Evolutionary conservation across 108 stramenopile genomes (phyloP).

Genomic region (Conticribra guillardii): DNA sequence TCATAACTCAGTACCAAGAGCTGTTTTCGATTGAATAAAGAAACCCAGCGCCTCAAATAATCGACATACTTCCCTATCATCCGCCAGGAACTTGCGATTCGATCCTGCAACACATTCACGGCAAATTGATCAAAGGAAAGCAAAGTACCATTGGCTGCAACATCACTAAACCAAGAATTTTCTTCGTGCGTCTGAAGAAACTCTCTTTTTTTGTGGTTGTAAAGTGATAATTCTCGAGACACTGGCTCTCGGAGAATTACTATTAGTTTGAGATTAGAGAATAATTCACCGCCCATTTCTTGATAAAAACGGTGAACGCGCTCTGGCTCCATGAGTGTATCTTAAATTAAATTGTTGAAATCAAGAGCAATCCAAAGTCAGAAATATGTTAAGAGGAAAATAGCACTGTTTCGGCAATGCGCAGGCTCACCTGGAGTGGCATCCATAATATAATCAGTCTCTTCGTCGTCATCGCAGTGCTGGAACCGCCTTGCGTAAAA

Average conservation of each 20-base stretch:
- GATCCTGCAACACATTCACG: neutral
- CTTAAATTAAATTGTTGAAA: neutral
- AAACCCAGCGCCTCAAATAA: constrained; percentile 4
- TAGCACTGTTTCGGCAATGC: neutral
- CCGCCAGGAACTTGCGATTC: neutral
- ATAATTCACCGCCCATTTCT: neutral
- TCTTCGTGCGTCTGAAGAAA: constrained; percentile 5
- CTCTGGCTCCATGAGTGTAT: constrained; percentile 1
- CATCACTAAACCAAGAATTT: constrained; percentile 22
- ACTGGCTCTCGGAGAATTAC: constrained; percentile 36
- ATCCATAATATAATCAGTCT: constrained; percentile 4
- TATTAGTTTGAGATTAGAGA: constrained; percentile 27
- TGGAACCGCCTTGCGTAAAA: constrained; percentile 48
- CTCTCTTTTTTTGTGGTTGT: constrained; percentile 25
- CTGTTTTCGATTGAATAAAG: constrained; percentile 6
- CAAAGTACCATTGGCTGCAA: constrained; percentile 24
- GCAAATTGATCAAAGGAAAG: constrained; percentile 22
- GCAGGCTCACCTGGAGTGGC: constrained; percentile 2
- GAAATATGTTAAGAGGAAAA: no score
- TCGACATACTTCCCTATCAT: constrained; percentile 6
- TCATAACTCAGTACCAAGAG: constrained; percentile 11
- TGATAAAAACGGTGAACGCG: constrained; percentile 1
- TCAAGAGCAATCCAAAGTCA: neutral
- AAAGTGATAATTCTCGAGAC: constrained; percentile 17
- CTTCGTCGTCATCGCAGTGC: constrained; percentile 3